phyloP scores from a whole-genome alignment of 2,329 filamentous ascomycete genomes.

The Colletotrichum lentis region DNA sequence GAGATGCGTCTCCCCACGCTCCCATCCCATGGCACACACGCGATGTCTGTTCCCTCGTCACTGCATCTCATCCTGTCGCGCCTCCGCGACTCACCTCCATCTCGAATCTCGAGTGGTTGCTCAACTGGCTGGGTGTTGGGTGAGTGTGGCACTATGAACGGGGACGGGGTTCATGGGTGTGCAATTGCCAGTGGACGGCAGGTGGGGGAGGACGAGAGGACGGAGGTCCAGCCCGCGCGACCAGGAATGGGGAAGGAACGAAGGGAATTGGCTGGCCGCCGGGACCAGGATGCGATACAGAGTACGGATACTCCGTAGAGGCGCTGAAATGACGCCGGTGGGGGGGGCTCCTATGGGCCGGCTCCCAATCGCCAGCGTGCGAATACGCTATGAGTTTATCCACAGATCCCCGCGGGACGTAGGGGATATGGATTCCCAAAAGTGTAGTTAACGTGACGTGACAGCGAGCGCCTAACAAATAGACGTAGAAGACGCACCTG shows the following conservation, averaged over 20 bases:
- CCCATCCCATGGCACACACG: not conserved
- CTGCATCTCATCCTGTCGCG: constrained; percentile 23
- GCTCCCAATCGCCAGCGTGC: not conserved
- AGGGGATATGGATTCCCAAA: not conserved
- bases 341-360: not conserved
- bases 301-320: no score
- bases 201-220: constrained; percentile 20
- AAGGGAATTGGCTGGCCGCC: constrained; percentile 18
- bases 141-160: not conserved
- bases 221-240: constrained; percentile 19
- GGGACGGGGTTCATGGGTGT: not conserved
- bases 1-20: not conserved
- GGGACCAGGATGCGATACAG: constrained; percentile 8
- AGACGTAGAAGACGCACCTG: not conserved
- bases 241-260: constrained; percentile 1
- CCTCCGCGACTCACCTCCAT: constrained; percentile 2
- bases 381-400: not conserved
- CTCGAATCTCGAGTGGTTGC: not conserved
- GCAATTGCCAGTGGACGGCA: not conserved
- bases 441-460: not conserved
- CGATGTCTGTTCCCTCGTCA: constrained; percentile 1
- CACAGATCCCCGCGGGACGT: not conserved
- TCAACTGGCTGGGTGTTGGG: not conserved
- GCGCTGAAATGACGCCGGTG: constrained; percentile 14
- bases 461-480: not conserved